Evolutionary conservation across 257 asterid species (phyloP).

Genomic region (Handroanthus guayacan): DNA sequence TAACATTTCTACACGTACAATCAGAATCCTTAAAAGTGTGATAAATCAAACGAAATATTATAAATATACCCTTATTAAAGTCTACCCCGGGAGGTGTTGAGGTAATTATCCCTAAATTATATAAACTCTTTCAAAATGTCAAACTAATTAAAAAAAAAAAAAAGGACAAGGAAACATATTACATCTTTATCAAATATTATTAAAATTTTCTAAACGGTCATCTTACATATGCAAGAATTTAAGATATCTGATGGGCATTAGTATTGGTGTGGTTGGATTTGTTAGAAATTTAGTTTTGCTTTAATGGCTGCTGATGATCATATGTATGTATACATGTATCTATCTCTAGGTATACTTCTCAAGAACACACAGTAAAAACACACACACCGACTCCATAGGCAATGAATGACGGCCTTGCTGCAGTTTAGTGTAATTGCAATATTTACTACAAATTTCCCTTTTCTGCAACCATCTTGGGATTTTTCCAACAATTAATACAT

Average conservation of each 20-base stretch:
- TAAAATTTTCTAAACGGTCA: constrained; percentile 22
- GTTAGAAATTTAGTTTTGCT: constrained; percentile 57
- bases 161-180: neutral
- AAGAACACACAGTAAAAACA: constrained; percentile 33
- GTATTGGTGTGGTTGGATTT: constrained; percentile 65
- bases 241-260: constrained; percentile 42
- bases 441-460: constrained; percentile 65
- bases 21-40: too few relatives aligned
- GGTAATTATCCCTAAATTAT: too few relatives aligned
- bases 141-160: neutral
- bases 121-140: neutral
- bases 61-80: too few relatives aligned
- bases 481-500: constrained; percentile 62
- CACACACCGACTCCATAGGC: constrained; percentile 53
- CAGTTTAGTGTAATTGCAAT: constrained; percentile 64
- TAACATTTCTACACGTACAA: too few relatives aligned
- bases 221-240: constrained; percentile 46
- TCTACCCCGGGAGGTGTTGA: too few relatives aligned
- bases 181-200: neutral
- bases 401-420: constrained; percentile 68
- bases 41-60: too few relatives aligned
- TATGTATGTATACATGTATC: constrained; percentile 3
- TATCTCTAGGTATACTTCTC: constrained; percentile 24
- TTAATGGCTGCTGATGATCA: constrained; percentile 51
- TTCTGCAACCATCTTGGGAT: constrained; percentile 66